Conservation (phyloP, 768 basidiomycete species). For the Rhizopogon vesiculosus region DNA sequence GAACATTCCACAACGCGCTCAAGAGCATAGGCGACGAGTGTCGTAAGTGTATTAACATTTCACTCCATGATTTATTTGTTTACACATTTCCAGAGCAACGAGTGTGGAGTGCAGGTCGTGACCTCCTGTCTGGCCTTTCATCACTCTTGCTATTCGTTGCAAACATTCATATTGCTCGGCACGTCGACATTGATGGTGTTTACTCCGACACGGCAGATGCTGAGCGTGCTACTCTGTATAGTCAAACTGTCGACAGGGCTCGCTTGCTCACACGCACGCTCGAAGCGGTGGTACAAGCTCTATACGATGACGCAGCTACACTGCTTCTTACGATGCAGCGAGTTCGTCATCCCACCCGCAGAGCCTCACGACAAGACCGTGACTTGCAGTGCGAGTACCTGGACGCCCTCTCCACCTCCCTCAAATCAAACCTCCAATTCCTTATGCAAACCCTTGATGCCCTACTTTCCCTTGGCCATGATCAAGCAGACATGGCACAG, state of each 20-base stretch:
- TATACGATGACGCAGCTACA: constrained; percentile 67
- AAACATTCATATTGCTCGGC: constrained; percentile 73
- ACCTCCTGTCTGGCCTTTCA: constrained; percentile 51
- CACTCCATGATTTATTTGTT: constrained; percentile 2
- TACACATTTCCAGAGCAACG: constrained; percentile 17
- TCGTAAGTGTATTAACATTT: constrained; percentile 16
- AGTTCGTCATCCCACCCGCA: constrained; percentile 13
- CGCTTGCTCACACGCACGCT: constrained; percentile 62
- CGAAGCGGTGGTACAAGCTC: constrained; percentile 64
- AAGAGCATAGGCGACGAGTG: constrained; percentile 16
- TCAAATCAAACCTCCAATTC: constrained; percentile 52
- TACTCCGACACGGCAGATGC: constrained; percentile 39
- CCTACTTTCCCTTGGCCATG: constrained; percentile 58
- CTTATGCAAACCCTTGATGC: constrained; percentile 58
- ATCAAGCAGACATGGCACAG: constrained; percentile 65
- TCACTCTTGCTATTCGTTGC: constrained; percentile 54
- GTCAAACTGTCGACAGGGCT: constrained; percentile 65
- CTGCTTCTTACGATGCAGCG: constrained; percentile 57
- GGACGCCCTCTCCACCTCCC: constrained; percentile 43
- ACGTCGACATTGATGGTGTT: constrained; percentile 80
- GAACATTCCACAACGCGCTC: constrained; percentile 21
- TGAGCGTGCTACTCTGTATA: constrained; percentile 47
- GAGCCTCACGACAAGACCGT: constrained; percentile 7
- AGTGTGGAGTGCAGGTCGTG: constrained; percentile 38
- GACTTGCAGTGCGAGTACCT: constrained; percentile 36